phyloP scores from a whole-genome alignment of 306 rosid species.

The Gleditsia sinensis region DNA sequence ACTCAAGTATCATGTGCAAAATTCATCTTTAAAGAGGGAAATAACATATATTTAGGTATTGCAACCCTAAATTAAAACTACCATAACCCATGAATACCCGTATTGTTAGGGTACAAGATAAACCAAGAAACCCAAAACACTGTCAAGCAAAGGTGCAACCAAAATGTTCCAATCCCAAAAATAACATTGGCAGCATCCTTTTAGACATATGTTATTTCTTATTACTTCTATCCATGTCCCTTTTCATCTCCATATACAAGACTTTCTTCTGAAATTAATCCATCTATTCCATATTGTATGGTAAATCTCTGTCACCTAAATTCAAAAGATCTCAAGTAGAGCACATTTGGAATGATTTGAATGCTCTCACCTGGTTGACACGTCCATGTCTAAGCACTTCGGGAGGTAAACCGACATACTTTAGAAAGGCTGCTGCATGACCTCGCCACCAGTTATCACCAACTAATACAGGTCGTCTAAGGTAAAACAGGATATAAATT shows the following conservation, averaged over 20 bases:
- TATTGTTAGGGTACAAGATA: too few species aligned
- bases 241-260: neutral
- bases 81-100: too few species aligned
- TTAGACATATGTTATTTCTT: slow-evolving; percentile 4
- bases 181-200: neutral
- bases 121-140: too few species aligned
- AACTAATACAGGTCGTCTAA: slow-evolving; percentile 73
- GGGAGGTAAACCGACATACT: slow-evolving; percentile 70
- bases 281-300: slow-evolving; percentile 10
- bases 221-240: slow-evolving; percentile 6
- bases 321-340: slow-evolving; percentile 21
- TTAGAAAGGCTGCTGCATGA: slow-evolving; percentile 90
- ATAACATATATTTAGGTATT: too few species aligned
- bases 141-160: too few species aligned
- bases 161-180: neutral
- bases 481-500: slow-evolving; percentile 29
- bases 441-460: slow-evolving; percentile 99
- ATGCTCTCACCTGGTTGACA: slow-evolving; percentile 76
- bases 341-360: slow-evolving; percentile 27
- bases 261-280: slow-evolving; percentile 3
- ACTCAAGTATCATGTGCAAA: too few species aligned
- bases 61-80: too few species aligned
- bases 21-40: too few species aligned
- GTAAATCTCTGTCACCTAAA: slow-evolving; percentile 8
- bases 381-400: slow-evolving; percentile 81